Evolutionary conservation across 345 rosid genomes (phyloP).

Genomic region (Mallotus nudiflorus): DNA sequence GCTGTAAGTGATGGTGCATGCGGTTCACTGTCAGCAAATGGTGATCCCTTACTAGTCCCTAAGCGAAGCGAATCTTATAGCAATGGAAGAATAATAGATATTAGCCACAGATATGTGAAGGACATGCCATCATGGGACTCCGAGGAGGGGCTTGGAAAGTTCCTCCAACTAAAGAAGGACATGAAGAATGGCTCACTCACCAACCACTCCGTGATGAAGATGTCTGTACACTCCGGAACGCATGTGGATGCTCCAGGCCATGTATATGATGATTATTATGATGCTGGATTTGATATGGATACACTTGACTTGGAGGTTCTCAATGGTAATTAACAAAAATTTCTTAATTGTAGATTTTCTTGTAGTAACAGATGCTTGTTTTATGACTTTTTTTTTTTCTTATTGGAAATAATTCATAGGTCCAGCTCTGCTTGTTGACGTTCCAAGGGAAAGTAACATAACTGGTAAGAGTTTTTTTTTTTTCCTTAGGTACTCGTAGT

Average conservation of each 20-base stretch:
- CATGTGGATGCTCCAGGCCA: conserved; percentile 75
- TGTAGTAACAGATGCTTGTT: neutral
- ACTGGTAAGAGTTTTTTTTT: conserved; percentile 20
- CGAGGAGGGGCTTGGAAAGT: conserved; percentile 52
- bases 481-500: no score
- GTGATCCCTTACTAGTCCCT: conserved; percentile 22
- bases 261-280: conserved; percentile 42
- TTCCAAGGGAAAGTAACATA: conserved; percentile 26
- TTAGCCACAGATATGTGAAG: conserved; percentile 44
- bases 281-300: conserved; percentile 47
- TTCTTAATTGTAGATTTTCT: neutral
- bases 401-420: conserved; percentile 22
- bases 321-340: conserved; percentile 10
- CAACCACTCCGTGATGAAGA: conserved; percentile 65
- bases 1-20: no score
- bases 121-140: conserved; percentile 55
- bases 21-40: no score
- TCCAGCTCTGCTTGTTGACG: conserved; percentile 30
- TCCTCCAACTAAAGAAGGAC: conserved; percentile 58
- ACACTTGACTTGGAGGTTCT: conserved; percentile 39
- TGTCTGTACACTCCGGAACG: conserved; percentile 70
- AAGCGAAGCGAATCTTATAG: conserved; percentile 67
- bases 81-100: conserved; percentile 45
- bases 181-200: conserved; percentile 79
- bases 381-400: neutral